phyloP scores from a whole-genome alignment of 1,284 basidiomycete genomes.

The Porogramme epimiltina region DNA sequence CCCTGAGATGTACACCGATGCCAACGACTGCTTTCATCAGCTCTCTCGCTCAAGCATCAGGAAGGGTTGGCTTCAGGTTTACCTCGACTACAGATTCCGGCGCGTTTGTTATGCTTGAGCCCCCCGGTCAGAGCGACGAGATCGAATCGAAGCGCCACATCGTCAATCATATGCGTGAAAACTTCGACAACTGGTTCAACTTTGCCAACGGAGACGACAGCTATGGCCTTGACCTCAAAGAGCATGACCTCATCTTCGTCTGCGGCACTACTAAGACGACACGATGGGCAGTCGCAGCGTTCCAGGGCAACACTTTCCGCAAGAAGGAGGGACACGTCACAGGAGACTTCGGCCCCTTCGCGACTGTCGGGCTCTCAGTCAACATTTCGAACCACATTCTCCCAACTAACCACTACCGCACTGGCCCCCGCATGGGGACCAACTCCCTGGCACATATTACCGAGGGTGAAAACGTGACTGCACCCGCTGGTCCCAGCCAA shows the following conservation, averaged over 20 bases:
- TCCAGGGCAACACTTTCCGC: constrained; percentile 1
- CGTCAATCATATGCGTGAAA: constrained; percentile 8
- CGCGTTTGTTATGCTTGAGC: too few relatives aligned
- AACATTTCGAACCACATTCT: constrained; percentile 2
- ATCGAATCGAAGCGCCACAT: too few relatives aligned
- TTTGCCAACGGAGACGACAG: constrained; percentile 15
- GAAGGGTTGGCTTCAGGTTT: background rate
- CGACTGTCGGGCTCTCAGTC: constrained; percentile 1
- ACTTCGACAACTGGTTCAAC: constrained; percentile 23
- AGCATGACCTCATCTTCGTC: constrained; percentile 19
- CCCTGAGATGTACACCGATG: too few relatives aligned
- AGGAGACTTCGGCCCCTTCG: constrained; percentile 1
- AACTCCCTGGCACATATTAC: background rate
- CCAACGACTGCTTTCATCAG: too few relatives aligned
- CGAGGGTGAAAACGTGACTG: background rate
- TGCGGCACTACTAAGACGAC: constrained; percentile 20
- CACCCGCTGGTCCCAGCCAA: constrained; percentile 6
- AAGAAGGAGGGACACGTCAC: background rate
- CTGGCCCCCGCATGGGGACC: background rate
- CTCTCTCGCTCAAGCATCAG: too few relatives aligned
- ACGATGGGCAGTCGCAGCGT: constrained; percentile 19
- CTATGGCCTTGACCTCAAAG: constrained; percentile 4
- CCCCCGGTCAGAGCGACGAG: too few relatives aligned
- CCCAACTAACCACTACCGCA: background rate
- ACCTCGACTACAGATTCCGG: too few relatives aligned